These are phyloP conservation scores for Trichoderma hamatum DNA, from an alignment of 2,329 filamentous ascomycete species.

Conservation along the genomic window DNA sequence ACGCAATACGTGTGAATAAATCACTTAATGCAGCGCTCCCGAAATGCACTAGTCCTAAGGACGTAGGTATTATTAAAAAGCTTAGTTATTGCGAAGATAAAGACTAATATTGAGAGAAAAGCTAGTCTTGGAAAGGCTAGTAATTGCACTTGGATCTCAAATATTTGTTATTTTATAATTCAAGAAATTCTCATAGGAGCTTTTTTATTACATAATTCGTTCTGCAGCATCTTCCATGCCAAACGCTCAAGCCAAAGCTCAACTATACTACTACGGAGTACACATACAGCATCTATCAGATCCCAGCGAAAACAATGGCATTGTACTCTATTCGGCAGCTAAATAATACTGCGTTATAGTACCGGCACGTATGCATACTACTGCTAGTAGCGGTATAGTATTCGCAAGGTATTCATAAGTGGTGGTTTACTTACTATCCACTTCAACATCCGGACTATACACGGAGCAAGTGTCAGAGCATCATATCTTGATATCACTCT, in stretches of 20 bases:
- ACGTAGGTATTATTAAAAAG: too few relatives aligned
- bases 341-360: not conserved
- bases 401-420: not conserved
- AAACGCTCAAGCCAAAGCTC: not conserved
- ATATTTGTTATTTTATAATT: too few relatives aligned
- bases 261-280: not conserved
- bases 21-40: too few relatives aligned
- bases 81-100: too few relatives aligned
- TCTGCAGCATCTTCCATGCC: not conserved
- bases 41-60: too few relatives aligned
- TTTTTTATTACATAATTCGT: too few relatives aligned
- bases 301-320: not conserved
- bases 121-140: too few relatives aligned
- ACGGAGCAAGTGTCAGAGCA: not conserved
- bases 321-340: not conserved
- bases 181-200: too few relatives aligned
- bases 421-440: not conserved
- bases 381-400: not conserved
- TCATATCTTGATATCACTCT: not conserved
- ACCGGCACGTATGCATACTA: not conserved
- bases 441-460: not conserved
- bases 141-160: too few relatives aligned
- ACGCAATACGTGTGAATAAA: too few relatives aligned
- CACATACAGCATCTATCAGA: not conserved
- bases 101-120: too few relatives aligned